Conservation (phyloP, 106 monocot genomes). For the Apostasia shenzhenica region DNA sequence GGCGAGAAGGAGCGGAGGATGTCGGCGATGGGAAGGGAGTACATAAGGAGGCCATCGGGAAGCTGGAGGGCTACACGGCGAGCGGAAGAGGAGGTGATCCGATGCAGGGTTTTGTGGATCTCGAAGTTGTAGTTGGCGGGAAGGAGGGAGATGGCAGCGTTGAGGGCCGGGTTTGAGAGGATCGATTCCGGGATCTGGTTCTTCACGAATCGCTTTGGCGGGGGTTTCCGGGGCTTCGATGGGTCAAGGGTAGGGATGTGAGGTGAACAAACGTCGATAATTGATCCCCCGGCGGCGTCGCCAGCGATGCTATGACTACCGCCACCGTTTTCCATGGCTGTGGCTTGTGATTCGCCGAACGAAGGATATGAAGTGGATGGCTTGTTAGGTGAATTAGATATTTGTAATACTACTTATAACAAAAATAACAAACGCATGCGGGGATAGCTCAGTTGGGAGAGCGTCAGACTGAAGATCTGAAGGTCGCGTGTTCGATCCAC, state of each 20-base stretch:
- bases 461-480: conserved; percentile 99
- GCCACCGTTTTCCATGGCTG: not conserved
- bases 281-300: too few species aligned
- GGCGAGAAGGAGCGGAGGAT: conserved; percentile 50
- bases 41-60: conserved; percentile 96
- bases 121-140: conserved; percentile 92
- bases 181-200: conserved; percentile 69
- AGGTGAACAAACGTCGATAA: not conserved
- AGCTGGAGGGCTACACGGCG: conserved; percentile 76
- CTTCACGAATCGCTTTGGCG: conserved; percentile 77
- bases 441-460: conserved; percentile 99
- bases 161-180: conserved; percentile 55
- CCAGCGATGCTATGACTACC: not conserved
- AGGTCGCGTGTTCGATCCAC: conserved; percentile 99
- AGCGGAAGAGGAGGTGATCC: conserved; percentile 50
- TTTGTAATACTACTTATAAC: too few species aligned
- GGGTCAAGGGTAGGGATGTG: conserved; percentile 7
- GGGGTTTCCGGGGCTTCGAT: conserved; percentile 3
- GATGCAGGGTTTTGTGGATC: conserved; percentile 91
- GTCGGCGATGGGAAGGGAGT: conserved; percentile 81
- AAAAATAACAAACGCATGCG: conserved; percentile 14
- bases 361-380: too few species aligned
- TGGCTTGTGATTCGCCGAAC: not conserved
- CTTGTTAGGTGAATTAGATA: too few species aligned
- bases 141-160: conserved; percentile 74